Evolutionary conservation across 305 asterid species (phyloP).

Genomic region (Fraxinus sp.): DNA sequence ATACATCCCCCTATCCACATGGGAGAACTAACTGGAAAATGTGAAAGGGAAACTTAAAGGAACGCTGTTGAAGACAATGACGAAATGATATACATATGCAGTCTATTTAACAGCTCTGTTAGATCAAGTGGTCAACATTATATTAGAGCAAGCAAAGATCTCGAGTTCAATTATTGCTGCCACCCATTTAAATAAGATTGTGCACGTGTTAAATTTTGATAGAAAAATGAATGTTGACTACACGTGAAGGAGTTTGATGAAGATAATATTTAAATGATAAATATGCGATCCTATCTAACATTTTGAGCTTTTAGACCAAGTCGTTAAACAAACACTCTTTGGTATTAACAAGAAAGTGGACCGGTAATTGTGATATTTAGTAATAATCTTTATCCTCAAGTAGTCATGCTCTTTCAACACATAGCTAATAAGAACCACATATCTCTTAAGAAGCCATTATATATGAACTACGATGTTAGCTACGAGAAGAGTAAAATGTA

Average conservation of each 20-base stretch:
- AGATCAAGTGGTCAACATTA: background rate
- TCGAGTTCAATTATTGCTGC: background rate
- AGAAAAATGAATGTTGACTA: background rate
- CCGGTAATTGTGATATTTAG: background rate
- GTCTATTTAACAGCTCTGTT: background rate
- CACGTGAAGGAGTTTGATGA: background rate
- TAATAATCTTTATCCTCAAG: background rate
- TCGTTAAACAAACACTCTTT: background rate
- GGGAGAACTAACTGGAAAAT: background rate
- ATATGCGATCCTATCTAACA: background rate
- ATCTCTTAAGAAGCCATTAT: background rate
- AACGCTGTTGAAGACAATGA: background rate
- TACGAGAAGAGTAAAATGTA: slow-evolving; percentile 17
- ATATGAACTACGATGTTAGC: background rate
- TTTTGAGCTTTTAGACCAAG: background rate
- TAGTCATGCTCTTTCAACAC: background rate
- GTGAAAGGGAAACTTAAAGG: background rate
- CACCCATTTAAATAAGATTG: background rate
- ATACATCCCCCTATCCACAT: background rate
- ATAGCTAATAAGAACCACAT: background rate
- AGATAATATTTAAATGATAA: background rate
- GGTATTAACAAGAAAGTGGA: background rate
- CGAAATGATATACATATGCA: background rate
- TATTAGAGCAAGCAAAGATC: background rate
- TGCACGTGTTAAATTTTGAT: background rate